Conservation (phyloP, 495 filamentous ascomycete genomes). For the Jackrogersella multiformis region DNA sequence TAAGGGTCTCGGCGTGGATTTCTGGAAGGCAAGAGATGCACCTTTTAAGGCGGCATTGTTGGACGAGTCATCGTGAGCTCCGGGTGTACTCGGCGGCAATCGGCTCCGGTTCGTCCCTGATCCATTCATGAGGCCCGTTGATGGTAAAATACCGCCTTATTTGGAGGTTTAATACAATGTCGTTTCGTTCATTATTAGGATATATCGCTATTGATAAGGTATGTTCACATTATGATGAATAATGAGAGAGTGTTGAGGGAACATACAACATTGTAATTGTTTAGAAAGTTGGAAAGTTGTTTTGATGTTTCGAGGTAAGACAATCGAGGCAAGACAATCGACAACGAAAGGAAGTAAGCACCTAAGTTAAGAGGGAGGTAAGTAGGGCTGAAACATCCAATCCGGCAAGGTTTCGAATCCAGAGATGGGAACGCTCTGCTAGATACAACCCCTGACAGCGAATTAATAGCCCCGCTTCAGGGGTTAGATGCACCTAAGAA, state of each 20-base stretch:
- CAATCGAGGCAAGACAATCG: not conserved
- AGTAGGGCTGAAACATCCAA: constrained; percentile 36
- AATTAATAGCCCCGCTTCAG: constrained; percentile 10
- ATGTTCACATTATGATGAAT: not conserved
- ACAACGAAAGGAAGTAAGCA: no score
- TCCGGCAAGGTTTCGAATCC: constrained; percentile 26
- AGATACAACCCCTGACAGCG: not conserved
- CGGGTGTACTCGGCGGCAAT: constrained; percentile 29
- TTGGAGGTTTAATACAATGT: constrained; percentile 5
- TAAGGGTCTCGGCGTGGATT: constrained; percentile 36
- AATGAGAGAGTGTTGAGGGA: not conserved
- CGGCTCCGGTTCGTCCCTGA: constrained; percentile 39
- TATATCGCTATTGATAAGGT: not conserved
- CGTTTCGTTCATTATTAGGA: constrained; percentile 29
- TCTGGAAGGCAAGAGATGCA: constrained; percentile 58
- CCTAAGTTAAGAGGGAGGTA: constrained; percentile 15
- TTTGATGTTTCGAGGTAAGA: constrained; percentile 17
- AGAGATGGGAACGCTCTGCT: constrained; percentile 18
- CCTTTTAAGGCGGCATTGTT: constrained; percentile 56
- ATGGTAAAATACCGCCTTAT: constrained; percentile 33
- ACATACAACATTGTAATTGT: constrained; percentile 14
- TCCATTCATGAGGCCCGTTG: constrained; percentile 44
- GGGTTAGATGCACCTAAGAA: constrained; percentile 26
- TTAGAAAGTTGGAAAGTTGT: not conserved
- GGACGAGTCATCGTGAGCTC: constrained; percentile 38